These are phyloP conservation scores for Pseudozyma sp. DNA, from an alignment of 1,284 basidiomycete genomes.

Conservation along the genomic window DNA sequence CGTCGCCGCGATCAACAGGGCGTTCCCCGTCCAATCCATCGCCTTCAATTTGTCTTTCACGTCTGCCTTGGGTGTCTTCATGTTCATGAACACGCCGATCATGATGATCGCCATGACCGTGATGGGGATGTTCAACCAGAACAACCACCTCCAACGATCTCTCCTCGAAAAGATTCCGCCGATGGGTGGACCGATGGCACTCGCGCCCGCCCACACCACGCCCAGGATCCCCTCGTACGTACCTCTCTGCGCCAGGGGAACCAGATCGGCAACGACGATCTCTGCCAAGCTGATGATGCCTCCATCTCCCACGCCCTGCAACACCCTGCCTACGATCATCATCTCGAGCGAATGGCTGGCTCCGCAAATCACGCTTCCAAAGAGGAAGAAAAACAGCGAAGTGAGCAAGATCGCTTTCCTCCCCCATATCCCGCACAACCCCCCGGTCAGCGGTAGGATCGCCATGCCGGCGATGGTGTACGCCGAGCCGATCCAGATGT, in stretches of 20 bases:
- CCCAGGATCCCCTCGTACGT: slow-evolving; percentile 58
- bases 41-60: slow-evolving; percentile 25
- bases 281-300: slow-evolving; percentile 49
- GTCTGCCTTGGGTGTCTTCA: slow-evolving; percentile 35
- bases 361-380: slow-evolving; percentile 33
- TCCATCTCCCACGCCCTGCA: slow-evolving; percentile 47
- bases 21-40: slow-evolving; percentile 48
- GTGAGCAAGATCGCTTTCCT: slow-evolving; percentile 37
- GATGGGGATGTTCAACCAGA: slow-evolving; percentile 53
- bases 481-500: slow-evolving; percentile 51
- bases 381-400: slow-evolving; percentile 33
- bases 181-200: slow-evolving; percentile 50
- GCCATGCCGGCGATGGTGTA: slow-evolving; percentile 45
- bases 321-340: slow-evolving; percentile 39
- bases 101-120: slow-evolving; percentile 39
- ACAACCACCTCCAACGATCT: slow-evolving; percentile 49
- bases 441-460: slow-evolving; percentile 39
- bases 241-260: slow-evolving; percentile 37
- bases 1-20: slow-evolving; percentile 24
- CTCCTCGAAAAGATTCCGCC: slow-evolving; percentile 42
- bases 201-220: slow-evolving; percentile 45
- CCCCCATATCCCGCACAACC: slow-evolving; percentile 44
- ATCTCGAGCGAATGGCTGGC: slow-evolving; percentile 23
- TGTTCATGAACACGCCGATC: slow-evolving; percentile 46
- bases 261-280: slow-evolving; percentile 51